Conservation (phyloP, 2,329 filamentous ascomycete species). For the Chaetomium sp. region DNA sequence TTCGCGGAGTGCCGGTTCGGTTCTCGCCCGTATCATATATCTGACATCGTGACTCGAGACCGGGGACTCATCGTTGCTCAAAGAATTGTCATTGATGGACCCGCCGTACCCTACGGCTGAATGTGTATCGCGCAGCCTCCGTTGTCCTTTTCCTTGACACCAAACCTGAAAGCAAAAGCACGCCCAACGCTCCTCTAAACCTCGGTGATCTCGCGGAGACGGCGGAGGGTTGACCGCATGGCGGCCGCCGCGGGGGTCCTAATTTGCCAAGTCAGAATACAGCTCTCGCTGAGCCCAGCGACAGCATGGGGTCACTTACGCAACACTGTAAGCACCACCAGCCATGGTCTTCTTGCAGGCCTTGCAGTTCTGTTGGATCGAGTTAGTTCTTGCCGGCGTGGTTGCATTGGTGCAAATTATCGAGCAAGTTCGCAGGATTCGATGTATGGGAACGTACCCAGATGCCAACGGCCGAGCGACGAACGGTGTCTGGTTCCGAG, state of each 20-base stretch:
- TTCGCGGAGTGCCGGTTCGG: slow-evolving; percentile 5
- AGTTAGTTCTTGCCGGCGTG: slow-evolving; percentile 5
- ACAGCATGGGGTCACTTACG: slow-evolving; percentile 60
- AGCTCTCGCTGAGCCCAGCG: not conserved
- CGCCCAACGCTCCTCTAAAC: slow-evolving; percentile 53
- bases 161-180: slow-evolving; percentile 26
- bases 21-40: slow-evolving; percentile 14
- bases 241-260: slow-evolving; percentile 90
- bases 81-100: slow-evolving; percentile 25
- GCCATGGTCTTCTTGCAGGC: slow-evolving; percentile 91
- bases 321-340: slow-evolving; percentile 89
- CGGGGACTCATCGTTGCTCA: slow-evolving; percentile 21
- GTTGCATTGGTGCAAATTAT: too few relatives aligned
- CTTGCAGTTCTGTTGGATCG: slow-evolving; percentile 76
- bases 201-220: slow-evolving; percentile 95
- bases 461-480: slow-evolving; percentile 79
- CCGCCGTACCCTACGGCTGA: slow-evolving; percentile 24
- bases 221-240: slow-evolving; percentile 92
- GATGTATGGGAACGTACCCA: slow-evolving; percentile 11
- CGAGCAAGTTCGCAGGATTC: not conserved
- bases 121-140: slow-evolving; percentile 25
- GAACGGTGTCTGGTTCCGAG: slow-evolving; percentile 58
- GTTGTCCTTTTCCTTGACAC: slow-evolving; percentile 28
- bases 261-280: slow-evolving; percentile 16
- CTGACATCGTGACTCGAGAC: slow-evolving; percentile 17